Evolutionary conservation across 306 rosid species (phyloP), one percentile per base, ranked within the genome.

Genomic region (Ormosia semicastrata): DNA sequence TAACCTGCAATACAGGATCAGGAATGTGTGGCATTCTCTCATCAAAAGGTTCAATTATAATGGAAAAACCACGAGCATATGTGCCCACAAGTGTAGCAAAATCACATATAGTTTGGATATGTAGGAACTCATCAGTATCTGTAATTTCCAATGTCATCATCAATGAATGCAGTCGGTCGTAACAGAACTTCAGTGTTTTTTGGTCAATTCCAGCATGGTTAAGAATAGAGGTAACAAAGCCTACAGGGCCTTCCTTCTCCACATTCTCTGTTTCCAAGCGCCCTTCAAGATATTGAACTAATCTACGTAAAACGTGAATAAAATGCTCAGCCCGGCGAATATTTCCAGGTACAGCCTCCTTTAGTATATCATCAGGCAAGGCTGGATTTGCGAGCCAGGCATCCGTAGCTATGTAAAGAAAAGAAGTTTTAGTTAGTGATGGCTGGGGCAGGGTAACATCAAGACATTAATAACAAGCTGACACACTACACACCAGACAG

Each of bases 21-120:
- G 98, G 99, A 93, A 95, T 92, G 84, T 95, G 98, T 1, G 97
- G 98, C 99, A 95, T 95, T 88, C 99, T 88, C 88, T 95, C 99
- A 66, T 95, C 99, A 85, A 83, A 89, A 49, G 99, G 99, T 75
- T 95, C 98, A 73, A 93, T 93, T 87, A 93, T 95, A 58, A 95
- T 82, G 17, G 98, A 93, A 84, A 95, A 95, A 56, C 99, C 99
- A 24, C 99, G 92, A 10, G 97, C 83, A 76, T 93, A 95, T 8
- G 98, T 95, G 30, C 98, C 98, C 66, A 95, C 93, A 37, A 95
- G 97, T n/a, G 98, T 95, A 18, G 98, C 98, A 82, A 95, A 95
- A 88, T 95, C 94, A 8, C 99, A 95, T 83, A 93, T 90, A 24
- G 96, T 95, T 89, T 92, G 99, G 77, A 95, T 57, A 70, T 93